Base-by-base conservation (phyloP, 2,329 filamentous ascomycete genomes). In the Bertia moriformis region DNA sequence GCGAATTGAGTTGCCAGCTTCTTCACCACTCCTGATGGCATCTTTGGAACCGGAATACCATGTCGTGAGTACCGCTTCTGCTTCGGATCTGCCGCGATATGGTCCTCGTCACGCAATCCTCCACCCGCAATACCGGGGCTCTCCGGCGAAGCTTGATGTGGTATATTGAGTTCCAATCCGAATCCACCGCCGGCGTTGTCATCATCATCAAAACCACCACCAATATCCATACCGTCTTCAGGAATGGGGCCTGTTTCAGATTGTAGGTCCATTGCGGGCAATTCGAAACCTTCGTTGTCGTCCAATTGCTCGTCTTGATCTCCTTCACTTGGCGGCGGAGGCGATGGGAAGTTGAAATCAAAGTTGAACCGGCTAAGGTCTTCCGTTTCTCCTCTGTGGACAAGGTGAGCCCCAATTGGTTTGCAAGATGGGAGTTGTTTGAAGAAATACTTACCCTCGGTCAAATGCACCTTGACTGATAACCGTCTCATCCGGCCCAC, bases 11-110 rank as follows among this genome's bases (percentile, higher is more conserved):
- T 78, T 4, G 80, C 79, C 2, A 86, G 59, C 44, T 75, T 69
- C 57, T 88, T 89, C 38, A 93, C 76, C 15, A 88, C 74, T 0
- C 74, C 69, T 1, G 71, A 61, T 2, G 87, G 84, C 32, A 94
- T 61, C 1, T 79, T 77, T 1, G 84, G 82, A 46, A 88, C 87
- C 43, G 80, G 72, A 38, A 83, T 75, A 18, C 84, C 84, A 50
- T 87, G 67, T 38, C 71, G 71, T 1, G 86, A 93, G 37, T 75
- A 66, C 45, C 72, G 69, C 46, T 73, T 64, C 46, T 63, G 71
- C 12, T 49, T 48, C 49, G 33, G 38, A 14, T 18, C 33, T 19
- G 30, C 20, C 14, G 20, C 27, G 38, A 43, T 17, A 44, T 22
- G 2, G 42, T 48, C 12, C 39, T 43, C 32, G 15, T 35, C 32